Percentiles rank a stretch among this genome's conserved stretches.
Evolutionary conservation across 2,329 filamentous ascomycete species (phyloP).

Genomic region (Pseudogymnoascus verrucosus): DNA sequence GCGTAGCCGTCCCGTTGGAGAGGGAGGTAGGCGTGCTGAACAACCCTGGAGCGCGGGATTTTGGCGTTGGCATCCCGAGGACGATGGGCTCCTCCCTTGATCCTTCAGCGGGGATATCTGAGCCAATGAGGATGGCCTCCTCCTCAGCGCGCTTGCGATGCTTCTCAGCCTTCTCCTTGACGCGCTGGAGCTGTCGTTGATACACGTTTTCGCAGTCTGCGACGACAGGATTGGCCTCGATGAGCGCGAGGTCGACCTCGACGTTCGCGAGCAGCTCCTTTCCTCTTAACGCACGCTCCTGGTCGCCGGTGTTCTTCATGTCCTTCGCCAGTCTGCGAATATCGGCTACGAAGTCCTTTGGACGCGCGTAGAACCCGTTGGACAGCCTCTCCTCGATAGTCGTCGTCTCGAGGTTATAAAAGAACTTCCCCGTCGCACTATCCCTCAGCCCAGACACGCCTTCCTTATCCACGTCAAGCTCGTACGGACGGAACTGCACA

Average conservation of each 20-base stretch:
- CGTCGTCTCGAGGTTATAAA: constrained; percentile 87
- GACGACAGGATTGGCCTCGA: constrained; percentile 59
- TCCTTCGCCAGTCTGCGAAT: constrained; percentile 81
- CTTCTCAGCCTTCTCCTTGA: constrained; percentile 50
- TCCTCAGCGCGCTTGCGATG: constrained; percentile 39
- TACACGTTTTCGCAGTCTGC: constrained; percentile 80
- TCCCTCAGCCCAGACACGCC: constrained; percentile 71
- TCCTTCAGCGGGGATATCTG: neutral
- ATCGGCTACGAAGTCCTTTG: constrained; percentile 81
- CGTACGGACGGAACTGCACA: constrained; percentile 63
- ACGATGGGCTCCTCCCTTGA: constrained; percentile 32
- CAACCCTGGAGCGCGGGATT: constrained; percentile 28
- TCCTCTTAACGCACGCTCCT: constrained; percentile 73
- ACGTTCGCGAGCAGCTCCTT: constrained; percentile 91
- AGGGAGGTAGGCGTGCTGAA: constrained; percentile 41
- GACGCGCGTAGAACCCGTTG: constrained; percentile 91
- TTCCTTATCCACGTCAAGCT: constrained; percentile 70
- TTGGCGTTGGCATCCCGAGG: constrained; percentile 58
- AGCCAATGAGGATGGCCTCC: constrained; percentile 14
- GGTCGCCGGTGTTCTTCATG: constrained; percentile 72
- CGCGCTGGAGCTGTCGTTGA: constrained; percentile 60
- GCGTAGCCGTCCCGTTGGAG: constrained; percentile 49
- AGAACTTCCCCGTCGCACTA: constrained; percentile 71
- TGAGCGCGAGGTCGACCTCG: constrained; percentile 78
- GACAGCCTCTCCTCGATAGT: constrained; percentile 94